A percentile compares a stretch with the other conserved stretches of the same genome.
Evolutionary conservation across 345 rosid species (phyloP).

Genomic region (Populus pruinosa): DNA sequence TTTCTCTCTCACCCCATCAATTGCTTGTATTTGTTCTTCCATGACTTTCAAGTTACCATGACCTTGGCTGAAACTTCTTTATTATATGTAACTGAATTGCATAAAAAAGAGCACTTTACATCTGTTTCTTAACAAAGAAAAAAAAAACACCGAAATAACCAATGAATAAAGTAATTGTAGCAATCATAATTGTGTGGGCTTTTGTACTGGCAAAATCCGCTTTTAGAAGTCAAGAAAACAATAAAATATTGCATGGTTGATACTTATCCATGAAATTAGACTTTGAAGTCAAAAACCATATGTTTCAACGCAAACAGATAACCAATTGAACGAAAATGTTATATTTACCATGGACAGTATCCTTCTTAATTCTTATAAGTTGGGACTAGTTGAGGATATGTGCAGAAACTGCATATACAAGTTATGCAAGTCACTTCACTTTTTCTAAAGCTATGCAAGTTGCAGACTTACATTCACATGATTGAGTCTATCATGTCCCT

Average conservation of each 20-base stretch:
- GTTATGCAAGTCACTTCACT: neutral
- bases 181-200: neutral
- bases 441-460: neutral
- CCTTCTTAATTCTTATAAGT: neutral
- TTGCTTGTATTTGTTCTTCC: too few relatives aligned
- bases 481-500: neutral
- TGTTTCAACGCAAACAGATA: neutral
- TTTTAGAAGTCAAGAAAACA: constrained; percentile 1
- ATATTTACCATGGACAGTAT: neutral
- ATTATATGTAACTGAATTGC: too few relatives aligned
- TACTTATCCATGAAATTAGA: neutral
- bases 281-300: neutral
- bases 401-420: neutral
- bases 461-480: neutral
- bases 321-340: neutral
- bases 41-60: too few relatives aligned
- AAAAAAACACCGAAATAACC: too few relatives aligned
- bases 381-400: neutral
- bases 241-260: neutral
- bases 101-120: too few relatives aligned
- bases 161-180: too few relatives aligned
- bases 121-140: too few relatives aligned
- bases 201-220: neutral
- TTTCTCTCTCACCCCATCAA: too few relatives aligned
- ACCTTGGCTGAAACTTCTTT: too few relatives aligned